These are phyloP conservation scores for Odonthalia washingtoniensis DNA, from an alignment of 31 red algal genomes.

Conservation along the genomic window DNA sequence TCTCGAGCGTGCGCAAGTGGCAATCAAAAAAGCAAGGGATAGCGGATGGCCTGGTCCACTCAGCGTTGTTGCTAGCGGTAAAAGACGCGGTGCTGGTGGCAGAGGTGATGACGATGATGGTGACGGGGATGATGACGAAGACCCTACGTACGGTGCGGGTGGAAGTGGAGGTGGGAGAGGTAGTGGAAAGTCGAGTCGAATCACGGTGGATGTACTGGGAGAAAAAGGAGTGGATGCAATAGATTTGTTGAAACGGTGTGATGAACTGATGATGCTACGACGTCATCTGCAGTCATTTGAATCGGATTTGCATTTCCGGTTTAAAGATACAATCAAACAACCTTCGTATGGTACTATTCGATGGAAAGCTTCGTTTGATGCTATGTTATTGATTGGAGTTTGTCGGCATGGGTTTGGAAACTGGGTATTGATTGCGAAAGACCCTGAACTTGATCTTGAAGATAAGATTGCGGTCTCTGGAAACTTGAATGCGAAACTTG, in stretches of 20 bases:
- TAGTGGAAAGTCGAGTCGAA: conserved; percentile 39
- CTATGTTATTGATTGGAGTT: conserved; percentile 87
- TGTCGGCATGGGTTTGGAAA: conserved; percentile 90
- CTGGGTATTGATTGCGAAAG: conserved; percentile 80
- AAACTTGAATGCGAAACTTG: conserved; percentile 44
- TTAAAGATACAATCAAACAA: conserved; percentile 63
- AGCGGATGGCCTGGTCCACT: too few relatives aligned
- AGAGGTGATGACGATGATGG: too few relatives aligned
- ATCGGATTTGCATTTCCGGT: conserved; percentile 74
- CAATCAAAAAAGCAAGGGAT: conserved; percentile 26
- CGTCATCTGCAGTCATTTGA: conserved; percentile 60
- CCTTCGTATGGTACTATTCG: conserved; percentile 61
- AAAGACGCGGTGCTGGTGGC: not conserved
- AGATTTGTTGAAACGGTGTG: conserved; percentile 77
- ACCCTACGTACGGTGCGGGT: conserved; percentile 47
- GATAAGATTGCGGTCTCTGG: conserved; percentile 85
- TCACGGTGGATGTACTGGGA: conserved; percentile 50
- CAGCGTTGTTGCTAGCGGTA: too few relatives aligned
- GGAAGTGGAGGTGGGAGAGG: conserved; percentile 43
- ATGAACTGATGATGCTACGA: conserved; percentile 75
- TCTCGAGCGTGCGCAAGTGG: conserved; percentile 56
- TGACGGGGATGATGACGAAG: conserved; percentile 23
- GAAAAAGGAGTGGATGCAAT: conserved; percentile 68
- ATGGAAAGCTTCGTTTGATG: conserved; percentile 85
- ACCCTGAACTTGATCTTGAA: conserved; percentile 68